Base-by-base conservation (phyloP, 352 stramenopile genomes). In the Pythium insidiosum region DNA sequence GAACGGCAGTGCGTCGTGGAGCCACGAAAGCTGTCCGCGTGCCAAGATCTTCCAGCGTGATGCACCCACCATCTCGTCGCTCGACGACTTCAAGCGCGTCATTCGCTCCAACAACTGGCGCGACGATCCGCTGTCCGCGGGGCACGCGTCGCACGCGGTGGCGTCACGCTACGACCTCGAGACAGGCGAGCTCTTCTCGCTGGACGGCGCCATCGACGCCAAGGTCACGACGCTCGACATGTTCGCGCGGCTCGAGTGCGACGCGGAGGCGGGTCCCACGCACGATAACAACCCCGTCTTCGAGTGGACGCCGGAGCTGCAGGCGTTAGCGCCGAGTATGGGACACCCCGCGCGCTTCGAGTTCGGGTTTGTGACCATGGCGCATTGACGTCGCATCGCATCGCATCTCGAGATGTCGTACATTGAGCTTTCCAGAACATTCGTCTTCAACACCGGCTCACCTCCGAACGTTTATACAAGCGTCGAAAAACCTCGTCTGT, bases 31-130 rank as follows among this genome's bases (percentile, higher is more conserved):
- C 30, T 71, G 61, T 25, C 50, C 72, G 5, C 65, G 77, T 5
- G 72, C 69, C 4, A 61, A 66, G 36, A 84, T 86, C 28, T 84
- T 86, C 47, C 25, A 51, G 12, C 66, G 67, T 1, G 69, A 84
- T 41, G 67, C 77, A 5, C 65, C 66, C 4, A 48, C 19, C 2
- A 61, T 89, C 21, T 6, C 51, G 21, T 63, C 58, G 0, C 26
- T 85, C 6, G 70, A 65, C 5, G 67, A 69, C 25, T 53, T 89
- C 21, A 84, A 88, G 61, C 56, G 54, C 33, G 25, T 90, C 25
- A 73, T 90, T 58, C 73, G 74, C 15, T 75, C 54, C 38, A 88
- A 87, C 53, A 59, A 83, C 49, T 88, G 68, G 64, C 42, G 56
- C n/a, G 33, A 41, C 6, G 74, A 86, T 43, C 68, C 70, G 22